Conservation (phyloP, 192 early-diverging fungal genomes). For the Backusella mclennaniae region DNA sequence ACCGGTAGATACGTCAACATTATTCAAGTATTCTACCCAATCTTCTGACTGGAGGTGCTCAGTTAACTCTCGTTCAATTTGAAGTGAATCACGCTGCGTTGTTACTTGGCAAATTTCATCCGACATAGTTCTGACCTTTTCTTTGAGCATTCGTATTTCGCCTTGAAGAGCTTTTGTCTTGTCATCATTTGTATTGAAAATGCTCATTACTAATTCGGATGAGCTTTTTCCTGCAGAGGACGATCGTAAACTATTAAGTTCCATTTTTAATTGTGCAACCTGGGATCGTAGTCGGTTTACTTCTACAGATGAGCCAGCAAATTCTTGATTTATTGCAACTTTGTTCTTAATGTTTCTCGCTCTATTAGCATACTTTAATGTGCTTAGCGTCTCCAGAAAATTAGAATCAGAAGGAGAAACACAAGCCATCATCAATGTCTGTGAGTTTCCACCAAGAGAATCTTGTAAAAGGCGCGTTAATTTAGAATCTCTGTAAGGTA, state of each 20-base stretch:
- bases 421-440: slow-evolving; percentile 95
- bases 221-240: not conserved
- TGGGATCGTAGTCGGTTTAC: slow-evolving; percentile 50
- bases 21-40: slow-evolving; percentile 2
- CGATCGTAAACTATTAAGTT: slow-evolving; percentile 26
- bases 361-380: slow-evolving; percentile 93
- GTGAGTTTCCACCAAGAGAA: slow-evolving; percentile 91
- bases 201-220: not conserved
- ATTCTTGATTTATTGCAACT: slow-evolving; percentile 48
- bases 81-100: slow-evolving; percentile 49
- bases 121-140: slow-evolving; percentile 36
- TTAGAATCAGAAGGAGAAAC: slow-evolving; percentile 84
- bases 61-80: slow-evolving; percentile 41
- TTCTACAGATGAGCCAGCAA: slow-evolving; percentile 45
- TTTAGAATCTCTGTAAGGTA: slow-evolving; percentile 98
- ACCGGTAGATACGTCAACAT: no score
- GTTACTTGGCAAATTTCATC: slow-evolving; percentile 39
- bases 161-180: not conserved
- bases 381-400: slow-evolving; percentile 88
- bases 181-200: not conserved
- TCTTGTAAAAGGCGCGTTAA: slow-evolving; percentile 96
- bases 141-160: slow-evolving; percentile 44
- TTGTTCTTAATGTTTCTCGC: slow-evolving; percentile 96
- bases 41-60: not conserved
- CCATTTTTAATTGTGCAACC: slow-evolving; percentile 48